phyloP scores from a whole-genome alignment of 2,329 filamentous ascomycete genomes.

The Botrytis tulipae region DNA sequence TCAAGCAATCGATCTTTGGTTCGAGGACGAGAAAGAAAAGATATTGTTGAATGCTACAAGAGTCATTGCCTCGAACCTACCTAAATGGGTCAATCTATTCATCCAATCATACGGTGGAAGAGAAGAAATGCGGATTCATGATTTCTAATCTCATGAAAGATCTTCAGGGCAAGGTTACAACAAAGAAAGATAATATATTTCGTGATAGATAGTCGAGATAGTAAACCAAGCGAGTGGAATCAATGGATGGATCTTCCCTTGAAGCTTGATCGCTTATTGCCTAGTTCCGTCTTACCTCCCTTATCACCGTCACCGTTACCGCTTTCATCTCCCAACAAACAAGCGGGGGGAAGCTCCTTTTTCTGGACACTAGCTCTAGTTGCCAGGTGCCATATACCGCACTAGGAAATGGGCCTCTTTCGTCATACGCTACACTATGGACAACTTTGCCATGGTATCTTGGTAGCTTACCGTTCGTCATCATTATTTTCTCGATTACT shows the following conservation, averaged over 20 bases:
- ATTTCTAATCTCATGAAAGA: background rate
- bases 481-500: background rate
- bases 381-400: background rate
- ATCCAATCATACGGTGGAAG: background rate
- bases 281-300: background rate
- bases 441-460: background rate
- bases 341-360: background rate
- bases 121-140: background rate
- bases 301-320: conserved; percentile 4
- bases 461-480: conserved; percentile 3
- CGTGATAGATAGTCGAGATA: background rate
- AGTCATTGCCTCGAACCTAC: background rate
- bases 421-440: background rate
- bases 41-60: background rate
- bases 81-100: background rate
- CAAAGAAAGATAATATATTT: background rate
- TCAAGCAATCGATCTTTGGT: background rate
- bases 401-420: background rate
- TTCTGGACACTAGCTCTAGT: background rate
- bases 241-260: background rate
- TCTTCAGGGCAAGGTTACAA: background rate
- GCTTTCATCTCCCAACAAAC: background rate
- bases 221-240: background rate
- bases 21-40: background rate
- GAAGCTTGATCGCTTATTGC: background rate